These are phyloP conservation scores for Wickerhamia fluorescens DNA, from an alignment of 805 yeast genomes.

Conservation along the genomic window DNA sequence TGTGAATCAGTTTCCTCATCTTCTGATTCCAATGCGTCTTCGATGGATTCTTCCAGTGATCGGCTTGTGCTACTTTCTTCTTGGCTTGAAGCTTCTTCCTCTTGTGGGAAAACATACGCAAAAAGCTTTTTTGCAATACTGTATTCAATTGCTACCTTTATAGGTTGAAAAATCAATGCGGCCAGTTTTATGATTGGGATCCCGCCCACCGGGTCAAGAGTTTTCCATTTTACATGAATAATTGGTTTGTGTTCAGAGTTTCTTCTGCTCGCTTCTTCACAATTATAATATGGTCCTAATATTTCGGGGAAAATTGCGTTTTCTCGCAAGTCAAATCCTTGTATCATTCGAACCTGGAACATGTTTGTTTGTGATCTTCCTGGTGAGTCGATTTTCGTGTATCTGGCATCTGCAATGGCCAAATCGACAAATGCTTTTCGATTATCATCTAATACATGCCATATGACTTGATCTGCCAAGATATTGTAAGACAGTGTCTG, in stretches of 20 bases:
- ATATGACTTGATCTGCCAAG: slow-evolving; percentile 56
- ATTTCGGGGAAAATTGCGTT: slow-evolving; percentile 64
- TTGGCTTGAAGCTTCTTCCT: slow-evolving; percentile 8
- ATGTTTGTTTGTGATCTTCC: slow-evolving; percentile 64
- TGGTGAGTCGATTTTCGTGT: slow-evolving; percentile 52
- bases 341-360: slow-evolving; percentile 53
- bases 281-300: slow-evolving; percentile 43
- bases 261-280: slow-evolving; percentile 7
- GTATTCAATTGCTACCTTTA: slow-evolving; percentile 69
- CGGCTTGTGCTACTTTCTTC: neutral
- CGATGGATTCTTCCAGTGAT: neutral
- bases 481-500: slow-evolving; percentile 19
- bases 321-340: slow-evolving; percentile 58
- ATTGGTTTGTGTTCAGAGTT: slow-evolving; percentile 15
- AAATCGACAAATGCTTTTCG: slow-evolving; percentile 64
- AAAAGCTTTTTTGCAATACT: slow-evolving; percentile 55
- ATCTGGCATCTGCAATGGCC: slow-evolving; percentile 54
- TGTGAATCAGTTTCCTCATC: neutral
- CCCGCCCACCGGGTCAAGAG: slow-evolving; percentile 85
- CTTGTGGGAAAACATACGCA: slow-evolving; percentile 64
- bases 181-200: slow-evolving; percentile 70
- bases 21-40: neutral
- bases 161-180: slow-evolving; percentile 53
- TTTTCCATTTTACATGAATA: slow-evolving; percentile 52
- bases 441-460: slow-evolving; percentile 59